Evolutionary conservation across 306 rosid genomes (phyloP), one percentile per base, ranked within the genome.

Genomic region (Elaeagnus macrophylla): DNA sequence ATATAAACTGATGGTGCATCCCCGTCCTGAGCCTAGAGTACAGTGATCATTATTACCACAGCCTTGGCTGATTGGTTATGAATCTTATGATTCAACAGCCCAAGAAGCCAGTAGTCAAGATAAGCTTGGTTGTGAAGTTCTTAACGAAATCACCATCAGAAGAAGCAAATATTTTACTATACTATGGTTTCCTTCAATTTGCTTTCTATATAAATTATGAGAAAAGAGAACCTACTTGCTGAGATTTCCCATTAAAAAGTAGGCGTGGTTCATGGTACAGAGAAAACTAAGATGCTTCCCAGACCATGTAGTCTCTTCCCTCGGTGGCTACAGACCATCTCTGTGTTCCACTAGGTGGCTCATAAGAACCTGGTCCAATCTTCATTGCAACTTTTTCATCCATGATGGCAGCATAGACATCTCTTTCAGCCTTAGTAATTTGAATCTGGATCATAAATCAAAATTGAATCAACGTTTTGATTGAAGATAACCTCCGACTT

Each of bases 351-450:
- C 46, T 82, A 52, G 82, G 79, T 17, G 96, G 96, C 48, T 93
- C 94, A 64, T 71, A 93, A 60, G 82, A 71, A 56, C 99, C 99
- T 3, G 95, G 99, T 56, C 96, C 99, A 18, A 93, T 88, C 78
- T 93, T 87, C 81, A 93, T 65, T 6, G 94, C 90, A 38, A 93
- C 68, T 56, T 75, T 84, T 40, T 68, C 73, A 17, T 85, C 94
- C 11, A 88, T 47, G 64, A 76, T 73, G 57, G 99, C 96, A 0
- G 88, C 99, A 66, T 93, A 93, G 54, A 87, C 95, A 67, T 87
- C 96, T 79, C 95, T 82, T 65, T 82, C 90, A 12, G 86, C 77
- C 76, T 88, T 81, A 7, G 49, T 54, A 45, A 93, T 88, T 83
- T 74, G 8, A 58, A 93, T 72, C 99, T 93, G 58, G 7, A 50